Evolutionary conservation across 2,329 filamentous ascomycete genomes (phyloP).

Genomic region (Hypoxylon sp.): DNA sequence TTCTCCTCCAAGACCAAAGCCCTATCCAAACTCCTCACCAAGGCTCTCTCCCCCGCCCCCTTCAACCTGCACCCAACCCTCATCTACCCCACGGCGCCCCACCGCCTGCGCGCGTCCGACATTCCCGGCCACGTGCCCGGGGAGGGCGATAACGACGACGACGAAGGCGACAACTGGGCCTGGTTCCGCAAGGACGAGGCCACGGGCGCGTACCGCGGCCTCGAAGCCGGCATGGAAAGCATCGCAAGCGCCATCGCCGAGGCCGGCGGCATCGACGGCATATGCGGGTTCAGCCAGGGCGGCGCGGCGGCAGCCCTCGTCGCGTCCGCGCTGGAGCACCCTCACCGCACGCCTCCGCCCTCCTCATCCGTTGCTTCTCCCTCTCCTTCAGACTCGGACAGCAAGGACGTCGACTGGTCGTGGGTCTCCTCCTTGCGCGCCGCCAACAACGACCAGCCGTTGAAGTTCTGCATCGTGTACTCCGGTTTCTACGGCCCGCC

Average conservation of each 20-base stretch:
- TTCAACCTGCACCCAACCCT: slow-evolving; percentile 68
- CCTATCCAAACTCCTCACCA: slow-evolving; percentile 83
- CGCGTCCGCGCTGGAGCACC: slow-evolving; percentile 77
- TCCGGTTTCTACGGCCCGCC: slow-evolving; percentile 73
- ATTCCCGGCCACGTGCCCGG: slow-evolving; percentile 76
- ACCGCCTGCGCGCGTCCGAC: slow-evolving; percentile 73
- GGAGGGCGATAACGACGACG: slow-evolving; percentile 60
- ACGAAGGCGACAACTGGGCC: slow-evolving; percentile 78
- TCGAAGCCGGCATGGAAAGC: slow-evolving; percentile 76
- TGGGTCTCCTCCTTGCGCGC: slow-evolving; percentile 65
- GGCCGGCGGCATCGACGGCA: slow-evolving; percentile 80
- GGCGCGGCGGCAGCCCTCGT: slow-evolving; percentile 80
- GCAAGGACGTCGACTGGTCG: slow-evolving; percentile 41
- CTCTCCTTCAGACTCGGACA: not conserved
- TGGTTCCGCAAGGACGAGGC: slow-evolving; percentile 85
- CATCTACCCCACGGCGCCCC: slow-evolving; percentile 78
- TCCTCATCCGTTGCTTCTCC: slow-evolving; percentile 36
- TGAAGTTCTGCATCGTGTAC: slow-evolving; percentile 76
- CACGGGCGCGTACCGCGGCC: slow-evolving; percentile 73
- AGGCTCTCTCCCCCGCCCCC: slow-evolving; percentile 74
- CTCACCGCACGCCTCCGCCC: slow-evolving; percentile 45
- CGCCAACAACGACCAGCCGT: slow-evolving; percentile 62
- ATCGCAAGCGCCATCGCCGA: slow-evolving; percentile 74
- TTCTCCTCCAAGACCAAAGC: slow-evolving; percentile 93
- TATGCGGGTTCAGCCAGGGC: slow-evolving; percentile 87